Percentiles rank a stretch among this genome's conserved stretches.
Evolutionary conservation across 139 green algal species (phyloP).

Genomic region (Coelastrella sp.): DNA sequence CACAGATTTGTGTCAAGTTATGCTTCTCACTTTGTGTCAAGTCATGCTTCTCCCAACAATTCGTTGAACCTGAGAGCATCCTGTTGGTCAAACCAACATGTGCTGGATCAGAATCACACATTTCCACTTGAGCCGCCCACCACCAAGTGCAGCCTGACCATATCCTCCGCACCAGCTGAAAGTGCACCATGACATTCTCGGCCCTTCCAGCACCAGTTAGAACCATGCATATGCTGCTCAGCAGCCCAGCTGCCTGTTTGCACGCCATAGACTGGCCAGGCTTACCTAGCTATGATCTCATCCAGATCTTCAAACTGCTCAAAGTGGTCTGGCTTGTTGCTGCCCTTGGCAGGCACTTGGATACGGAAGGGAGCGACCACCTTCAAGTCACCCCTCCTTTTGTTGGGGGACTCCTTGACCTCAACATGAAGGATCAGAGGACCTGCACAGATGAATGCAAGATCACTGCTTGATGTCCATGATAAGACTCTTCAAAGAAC

Average conservation of each 20-base stretch:
- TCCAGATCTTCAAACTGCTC: conserved; percentile 86
- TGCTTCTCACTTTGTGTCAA: background rate
- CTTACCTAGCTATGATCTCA: conserved; percentile 69
- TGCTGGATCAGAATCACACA: no score
- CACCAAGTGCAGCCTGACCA: no score
- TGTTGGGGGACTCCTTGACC: conserved; percentile 21
- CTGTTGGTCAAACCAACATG: no score
- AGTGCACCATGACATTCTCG: no score
- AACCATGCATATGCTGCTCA: background rate
- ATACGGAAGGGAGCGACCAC: conserved; percentile 72
- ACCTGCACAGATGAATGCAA: background rate
- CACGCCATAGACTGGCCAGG: background rate
- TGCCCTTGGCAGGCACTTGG: conserved; percentile 32
- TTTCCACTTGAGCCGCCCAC: no score
- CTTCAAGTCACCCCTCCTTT: conserved; percentile 51
- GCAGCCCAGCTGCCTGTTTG: background rate
- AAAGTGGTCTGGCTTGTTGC: background rate
- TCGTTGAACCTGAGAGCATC: background rate
- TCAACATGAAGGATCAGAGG: background rate
- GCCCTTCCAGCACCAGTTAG: background rate
- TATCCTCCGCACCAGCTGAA: no score
- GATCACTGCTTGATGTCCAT: background rate
- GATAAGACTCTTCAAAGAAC: background rate
- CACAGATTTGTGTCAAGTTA: background rate
- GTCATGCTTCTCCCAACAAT: background rate